Evolutionary conservation across 192 early-diverging fungal genomes (phyloP), one percentile per base, ranked within the genome.

Genomic region (Obelidium mucronatum): DNA sequence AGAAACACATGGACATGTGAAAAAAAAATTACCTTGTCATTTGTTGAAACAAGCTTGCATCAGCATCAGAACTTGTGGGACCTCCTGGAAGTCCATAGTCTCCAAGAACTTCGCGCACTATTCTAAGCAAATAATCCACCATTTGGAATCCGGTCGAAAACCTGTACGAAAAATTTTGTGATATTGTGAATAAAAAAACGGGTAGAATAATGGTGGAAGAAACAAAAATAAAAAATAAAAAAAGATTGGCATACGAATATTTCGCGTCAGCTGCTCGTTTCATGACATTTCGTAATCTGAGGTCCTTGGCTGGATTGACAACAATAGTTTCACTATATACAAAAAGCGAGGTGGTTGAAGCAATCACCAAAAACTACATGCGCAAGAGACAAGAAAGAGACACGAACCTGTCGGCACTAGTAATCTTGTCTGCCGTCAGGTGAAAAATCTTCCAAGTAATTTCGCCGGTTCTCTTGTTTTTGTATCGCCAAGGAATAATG

Each of bases 361-460:
- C 63, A 26, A 34, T 11, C 34, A 42, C 69, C 69, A 61, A 34
- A n/a, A 68, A 67, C 24, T 53, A 11, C 33, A 67, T 33, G 30
- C 37, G 35, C 1, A 48, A 55, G 1, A 77, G n/a, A 8, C 40
- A 76, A 28, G 22, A 6, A 2, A 64, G 13, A n/a, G 35, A 76
- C 39, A 35, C 22, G 53, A 40, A 79, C 75, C 56, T 79, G 70
- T 84, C 85, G 30, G 82, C 79, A 33, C 73, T 75, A 17, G 73
- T 68, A 59, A 86, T 81, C 40, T 81, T 76, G 69, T 56, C 77
- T 48, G 44, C 8, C 40, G 77, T 76, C 70, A 80, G 40, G 60
- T 87, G 85, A 64, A 84, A 79, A 51, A 87, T 76, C 65, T 87
- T 87, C 85, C 85, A 87, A 13, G 78, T 76, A 30, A 84, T 81